Base-by-base conservation (phyloP, 371 early-diverging fungal species). In the Saksenaea oblongispora region DNA sequence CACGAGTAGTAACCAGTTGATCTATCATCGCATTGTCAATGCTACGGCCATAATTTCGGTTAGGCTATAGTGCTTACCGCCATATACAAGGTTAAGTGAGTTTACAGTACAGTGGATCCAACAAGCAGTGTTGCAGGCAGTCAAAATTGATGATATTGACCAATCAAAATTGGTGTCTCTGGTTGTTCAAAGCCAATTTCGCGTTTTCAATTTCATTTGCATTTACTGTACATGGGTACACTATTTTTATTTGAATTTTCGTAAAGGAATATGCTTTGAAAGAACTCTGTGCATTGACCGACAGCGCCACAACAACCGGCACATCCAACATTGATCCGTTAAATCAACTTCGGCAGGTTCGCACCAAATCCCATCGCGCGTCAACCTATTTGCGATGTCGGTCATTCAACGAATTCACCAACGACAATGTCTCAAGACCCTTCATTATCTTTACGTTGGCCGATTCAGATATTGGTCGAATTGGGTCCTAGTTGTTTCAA, bases 1-100 rank as follows among this genome's bases (percentile, higher is more conserved):
- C 42, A 90, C 85, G 5, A 91, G 75, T 34, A 91, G 68, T 41
- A 91, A 73, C 78, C 80, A 91, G 51, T 91, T 89, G 62, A 91
- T 85, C 89, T 91, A 70, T 27, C 9, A 22, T 41, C 14, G 3
- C 9, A 9, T 13, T 14, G 14, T 39, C 39, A 39, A 39, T 11
- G 39, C 39, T 11, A n/a, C 11, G 39, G 11, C 18, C 22, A 47
- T 10, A 22, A 10, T 47, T n/a, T 47, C 10, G 22, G n/a, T 18
- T 11, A 56, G 11, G 8, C 13, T 31, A 8, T 28, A 56, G 22
- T 0, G 22, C 51, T n/a, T 22, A 47, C 51, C 22, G 51, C 18
- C 51, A 47, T 47, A 31, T 31, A 4, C 4, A 31, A 31, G 31
- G 31, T n/a, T n/a, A n/a, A n/a, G 7, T 31, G 31, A 31, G 31